phyloP scores from a whole-genome alignment of 1,139 yeast genomes.

The Zygosaccharomyces pseudobailii region DNA sequence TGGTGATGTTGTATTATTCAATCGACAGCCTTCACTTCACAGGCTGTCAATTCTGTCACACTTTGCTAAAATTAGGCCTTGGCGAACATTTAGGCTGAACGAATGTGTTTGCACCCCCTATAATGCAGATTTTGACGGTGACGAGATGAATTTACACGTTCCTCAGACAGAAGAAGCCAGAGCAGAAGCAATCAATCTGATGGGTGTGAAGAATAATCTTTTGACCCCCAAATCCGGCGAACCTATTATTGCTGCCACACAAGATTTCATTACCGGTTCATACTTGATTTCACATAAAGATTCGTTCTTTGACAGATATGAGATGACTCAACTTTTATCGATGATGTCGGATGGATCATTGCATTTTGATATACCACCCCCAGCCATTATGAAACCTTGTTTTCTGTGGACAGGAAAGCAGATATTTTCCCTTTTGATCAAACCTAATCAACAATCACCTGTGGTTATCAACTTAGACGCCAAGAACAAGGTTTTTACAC shows the following conservation, averaged over 20 bases:
- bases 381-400: conserved; percentile 84
- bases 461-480: conserved; percentile 91
- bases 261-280: conserved; percentile 97
- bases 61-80: conserved; percentile 92
- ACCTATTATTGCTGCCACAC: conserved; percentile 99
- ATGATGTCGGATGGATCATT: conserved; percentile 94
- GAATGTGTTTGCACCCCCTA: conserved; percentile 99
- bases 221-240: conserved; percentile 97
- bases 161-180: conserved; percentile 99
- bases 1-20: conserved; percentile 92
- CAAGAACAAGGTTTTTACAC: conserved; percentile 78
- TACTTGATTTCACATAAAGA: conserved; percentile 90
- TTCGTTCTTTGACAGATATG: conserved; percentile 83
- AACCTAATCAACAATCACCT: conserved; percentile 69
- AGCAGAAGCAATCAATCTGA: conserved; percentile 93
- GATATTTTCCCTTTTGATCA: conserved; percentile 79
- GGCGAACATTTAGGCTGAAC: conserved; percentile 95
- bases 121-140: conserved; percentile 99
- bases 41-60: conserved; percentile 91
- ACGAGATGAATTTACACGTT: conserved; percentile 98
- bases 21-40: conserved; percentile 97
- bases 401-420: conserved; percentile 97
- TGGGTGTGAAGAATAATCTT: conserved; percentile 96
- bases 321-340: conserved; percentile 73
- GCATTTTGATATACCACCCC: conserved; percentile 93